phyloP scores from a whole-genome alignment of 163 green algal species.

The Scenedesmus sp. region DNA sequence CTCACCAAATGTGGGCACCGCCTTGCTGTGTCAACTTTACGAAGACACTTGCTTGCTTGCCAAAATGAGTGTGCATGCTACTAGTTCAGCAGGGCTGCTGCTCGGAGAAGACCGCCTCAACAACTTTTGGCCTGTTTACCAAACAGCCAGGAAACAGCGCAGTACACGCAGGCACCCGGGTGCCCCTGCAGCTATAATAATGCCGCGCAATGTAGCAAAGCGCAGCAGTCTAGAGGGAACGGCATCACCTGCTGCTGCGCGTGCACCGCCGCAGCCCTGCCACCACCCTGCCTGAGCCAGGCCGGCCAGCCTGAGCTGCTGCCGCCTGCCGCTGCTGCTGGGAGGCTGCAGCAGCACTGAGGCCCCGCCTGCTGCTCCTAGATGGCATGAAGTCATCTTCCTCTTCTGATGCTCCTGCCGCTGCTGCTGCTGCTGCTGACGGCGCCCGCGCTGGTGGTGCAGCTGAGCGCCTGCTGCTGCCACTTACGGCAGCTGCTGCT shows the following conservation, averaged over 20 bases:
- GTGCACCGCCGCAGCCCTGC: not conserved
- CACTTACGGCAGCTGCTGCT: not conserved
- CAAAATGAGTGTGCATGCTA: no score
- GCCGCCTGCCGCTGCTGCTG: not conserved
- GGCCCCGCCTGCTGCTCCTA: not conserved
- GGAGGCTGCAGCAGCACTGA: not conserved
- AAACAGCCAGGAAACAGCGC: no score
- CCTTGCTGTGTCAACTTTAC: no score
- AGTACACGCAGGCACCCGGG: no score
- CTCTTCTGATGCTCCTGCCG: not conserved
- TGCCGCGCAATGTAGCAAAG: no score
- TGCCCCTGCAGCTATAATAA: no score
- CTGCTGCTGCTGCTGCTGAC: conserved; percentile 22
- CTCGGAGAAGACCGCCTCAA: no score
- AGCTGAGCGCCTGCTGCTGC: not conserved
- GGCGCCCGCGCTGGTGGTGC: not conserved
- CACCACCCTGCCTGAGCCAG: not conserved
- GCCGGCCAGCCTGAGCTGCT: not conserved
- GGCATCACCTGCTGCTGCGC: not conserved
- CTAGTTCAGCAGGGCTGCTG: no score
- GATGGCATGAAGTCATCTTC: conserved; percentile 3
- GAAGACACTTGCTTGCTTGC: no score
- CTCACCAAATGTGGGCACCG: no score
- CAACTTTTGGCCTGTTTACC: no score
- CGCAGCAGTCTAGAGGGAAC: no score